Conservation (phyloP, 2,329 filamentous ascomycete species). For the Penicillium sp. region DNA sequence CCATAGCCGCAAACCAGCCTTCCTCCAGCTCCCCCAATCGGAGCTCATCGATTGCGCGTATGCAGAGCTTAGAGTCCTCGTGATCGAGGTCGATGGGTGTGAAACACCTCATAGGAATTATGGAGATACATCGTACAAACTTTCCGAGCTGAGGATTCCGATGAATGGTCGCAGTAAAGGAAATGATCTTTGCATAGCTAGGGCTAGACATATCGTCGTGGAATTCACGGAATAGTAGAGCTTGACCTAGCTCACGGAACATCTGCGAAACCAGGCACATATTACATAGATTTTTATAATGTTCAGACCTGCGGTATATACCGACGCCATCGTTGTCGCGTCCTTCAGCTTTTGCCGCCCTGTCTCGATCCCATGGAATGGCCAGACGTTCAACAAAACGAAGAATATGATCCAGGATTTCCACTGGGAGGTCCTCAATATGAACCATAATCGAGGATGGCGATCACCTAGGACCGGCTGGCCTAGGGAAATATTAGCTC, state of each 20-base stretch:
- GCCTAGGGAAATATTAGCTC: too few relatives aligned
- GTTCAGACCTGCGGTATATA: too few relatives aligned
- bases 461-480: too few relatives aligned
- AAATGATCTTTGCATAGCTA: slow-evolving; percentile 7
- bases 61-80: not conserved
- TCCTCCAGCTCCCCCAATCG: slow-evolving; percentile 16
- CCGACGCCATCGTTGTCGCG: not conserved
- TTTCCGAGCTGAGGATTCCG: slow-evolving; percentile 18
- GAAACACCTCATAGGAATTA: not conserved
- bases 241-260: slow-evolving; percentile 21
- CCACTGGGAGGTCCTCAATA: slow-evolving; percentile 19
- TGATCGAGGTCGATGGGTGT: not conserved
- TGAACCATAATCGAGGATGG: slow-evolving; percentile 14
- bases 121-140: slow-evolving; percentile 15
- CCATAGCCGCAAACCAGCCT: slow-evolving; percentile 16
- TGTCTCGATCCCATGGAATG: not conserved
- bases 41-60: not conserved
- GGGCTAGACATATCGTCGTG: slow-evolving; percentile 10
- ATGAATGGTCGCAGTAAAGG: slow-evolving; percentile 17
- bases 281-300: slow-evolving; percentile 12
- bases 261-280: slow-evolving; percentile 20
- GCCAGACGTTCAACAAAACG: slow-evolving; percentile 4
- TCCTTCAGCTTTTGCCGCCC: not conserved
- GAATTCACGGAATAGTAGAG: slow-evolving; percentile 20
- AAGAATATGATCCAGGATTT: slow-evolving; percentile 19